Percentiles rank a stretch among this genome's conserved stretches.
Evolutionary conservation across 495 filamentous ascomycete species (phyloP).

Genomic region (Barbatosphaeria neglecta): DNA sequence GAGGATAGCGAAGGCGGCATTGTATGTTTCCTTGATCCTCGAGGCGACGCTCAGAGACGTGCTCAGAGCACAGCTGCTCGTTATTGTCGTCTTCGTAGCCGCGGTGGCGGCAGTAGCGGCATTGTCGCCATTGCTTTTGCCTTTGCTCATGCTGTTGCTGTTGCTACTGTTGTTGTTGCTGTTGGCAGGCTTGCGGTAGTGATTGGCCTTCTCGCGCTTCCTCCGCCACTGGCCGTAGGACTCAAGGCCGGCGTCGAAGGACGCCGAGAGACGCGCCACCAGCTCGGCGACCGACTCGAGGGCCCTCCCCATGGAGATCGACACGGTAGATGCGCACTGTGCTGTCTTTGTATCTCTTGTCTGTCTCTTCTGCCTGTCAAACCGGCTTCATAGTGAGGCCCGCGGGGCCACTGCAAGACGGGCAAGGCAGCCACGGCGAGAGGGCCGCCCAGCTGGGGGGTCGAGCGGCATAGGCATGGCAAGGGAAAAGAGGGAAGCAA

Average conservation of each 20-base stretch:
- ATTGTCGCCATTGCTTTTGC: too few species aligned
- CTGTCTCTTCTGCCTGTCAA: too few species aligned
- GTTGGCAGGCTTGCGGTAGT: not conserved
- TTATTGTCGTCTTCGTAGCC: conserved; percentile 1
- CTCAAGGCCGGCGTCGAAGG: conserved; percentile 21
- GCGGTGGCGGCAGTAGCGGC: too few species aligned
- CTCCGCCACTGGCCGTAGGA: conserved; percentile 22
- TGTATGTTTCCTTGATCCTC: conserved; percentile 21
- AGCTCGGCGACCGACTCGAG: conserved; percentile 18
- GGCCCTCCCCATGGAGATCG: conserved; percentile 14
- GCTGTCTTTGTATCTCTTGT: too few species aligned
- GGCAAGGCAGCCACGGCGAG: not conserved
- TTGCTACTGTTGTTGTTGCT: conserved; percentile 1
- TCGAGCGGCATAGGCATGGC: not conserved
- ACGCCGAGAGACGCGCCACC: conserved; percentile 16
- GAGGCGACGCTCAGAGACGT: conserved; percentile 21
- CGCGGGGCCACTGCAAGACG: not conserved
- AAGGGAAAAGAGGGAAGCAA: not conserved
- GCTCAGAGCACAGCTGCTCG: conserved; percentile 16
- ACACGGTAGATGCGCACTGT: not conserved
- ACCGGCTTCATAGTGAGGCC: not conserved
- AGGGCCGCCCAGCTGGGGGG: not conserved
- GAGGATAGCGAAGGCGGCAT: conserved; percentile 21
- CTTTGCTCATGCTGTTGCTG: conserved; percentile 11
- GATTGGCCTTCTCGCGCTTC: conserved; percentile 8